Base-by-base conservation (phyloP, 371 early-diverging fungal genomes). In the Actinomucor elegans region DNA sequence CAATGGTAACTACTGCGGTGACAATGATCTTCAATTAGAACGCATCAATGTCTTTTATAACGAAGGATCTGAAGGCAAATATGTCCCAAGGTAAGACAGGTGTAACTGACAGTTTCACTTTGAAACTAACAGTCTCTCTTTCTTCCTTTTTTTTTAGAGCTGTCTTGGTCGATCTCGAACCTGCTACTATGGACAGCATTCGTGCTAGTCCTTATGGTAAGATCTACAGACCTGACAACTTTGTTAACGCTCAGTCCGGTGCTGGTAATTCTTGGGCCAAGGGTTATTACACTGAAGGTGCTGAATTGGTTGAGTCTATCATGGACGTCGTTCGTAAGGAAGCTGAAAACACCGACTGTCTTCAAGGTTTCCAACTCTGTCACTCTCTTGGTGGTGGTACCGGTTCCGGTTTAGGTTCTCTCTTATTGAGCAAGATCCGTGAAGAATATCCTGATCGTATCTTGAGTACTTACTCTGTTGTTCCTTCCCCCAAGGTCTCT, bases 11-110 rank as follows among this genome's bases (percentile, higher is more conserved):
- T 90, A 89, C 69, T 37, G 75, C 48, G 98, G 96, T 37, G 86
- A 88, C 64, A 86, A 91, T 57, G 91, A 90, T 67, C 78, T 89
- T 53, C 98, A 99, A 81, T 83, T 97, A 42, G 99, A 99, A 81
- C 92, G 97, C 65, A 93, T 98, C 79, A 97, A 96, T 59, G 99
- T 99, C 55, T 98, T 97, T 85, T 98, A 92, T 81, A 97, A 94
- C 75, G 97, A 98, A 77, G 90, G 93, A 29, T 64, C 77, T 55
- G 76, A 79, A 66, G 86, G 83, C 66, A 90, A 92, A 74, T 93
- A 92, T 52, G 87, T 88, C 52, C 99, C 99, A 15, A 70, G 64
- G 59, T 69, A 52, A 47, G 40, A 1, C 17, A n/a, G 15, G 1
- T 0, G 15, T 34, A 20, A 4, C 4, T 18, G 18, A 4, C 7